phyloP scores from a whole-genome alignment of 2,329 filamentous ascomycete genomes.

The Sclerotinia spermophila region DNA sequence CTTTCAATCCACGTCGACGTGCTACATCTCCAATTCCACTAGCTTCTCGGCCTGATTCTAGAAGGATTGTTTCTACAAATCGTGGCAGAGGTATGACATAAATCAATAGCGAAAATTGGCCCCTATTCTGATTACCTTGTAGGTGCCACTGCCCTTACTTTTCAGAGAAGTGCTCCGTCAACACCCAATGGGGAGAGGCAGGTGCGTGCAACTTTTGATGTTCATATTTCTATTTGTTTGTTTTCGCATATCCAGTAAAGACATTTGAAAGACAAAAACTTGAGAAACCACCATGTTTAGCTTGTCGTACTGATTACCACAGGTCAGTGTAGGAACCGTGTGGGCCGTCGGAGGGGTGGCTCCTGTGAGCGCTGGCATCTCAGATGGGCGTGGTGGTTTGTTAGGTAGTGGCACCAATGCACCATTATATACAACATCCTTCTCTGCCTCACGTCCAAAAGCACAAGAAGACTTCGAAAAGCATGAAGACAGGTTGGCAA shows the following conservation, averaged over 20 bases:
- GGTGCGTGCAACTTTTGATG: slow-evolving; percentile 25
- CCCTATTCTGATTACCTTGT: slow-evolving; percentile 16
- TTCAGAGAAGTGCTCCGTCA: slow-evolving; percentile 31
- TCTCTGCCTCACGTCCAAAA: slow-evolving; percentile 42
- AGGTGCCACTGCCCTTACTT: slow-evolving; percentile 35
- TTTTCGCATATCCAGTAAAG: background rate
- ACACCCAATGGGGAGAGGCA: slow-evolving; percentile 32
- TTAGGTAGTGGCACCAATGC: slow-evolving; percentile 71
- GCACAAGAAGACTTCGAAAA: slow-evolving; percentile 60
- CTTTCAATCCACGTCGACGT: slow-evolving; percentile 46
- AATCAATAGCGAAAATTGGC: background rate
- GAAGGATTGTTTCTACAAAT: slow-evolving; percentile 28
- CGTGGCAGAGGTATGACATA: slow-evolving; percentile 32
- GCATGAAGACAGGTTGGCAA: slow-evolving; percentile 71
- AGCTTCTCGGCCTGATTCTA: slow-evolving; percentile 19
- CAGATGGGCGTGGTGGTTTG: slow-evolving; percentile 61
- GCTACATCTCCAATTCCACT: slow-evolving; percentile 30
- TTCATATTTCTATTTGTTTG: background rate
- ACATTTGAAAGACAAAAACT: background rate
- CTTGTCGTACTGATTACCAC: slow-evolving; percentile 28
- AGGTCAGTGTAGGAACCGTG: slow-evolving; percentile 64
- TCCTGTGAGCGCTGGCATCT: slow-evolving; percentile 51
- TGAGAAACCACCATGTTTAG: background rate
- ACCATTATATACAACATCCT: slow-evolving; percentile 56
- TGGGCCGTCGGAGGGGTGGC: slow-evolving; percentile 75